Evolutionary conservation across 2,329 filamentous ascomycete genomes (phyloP).

Genomic region (Verticillium nubilum): DNA sequence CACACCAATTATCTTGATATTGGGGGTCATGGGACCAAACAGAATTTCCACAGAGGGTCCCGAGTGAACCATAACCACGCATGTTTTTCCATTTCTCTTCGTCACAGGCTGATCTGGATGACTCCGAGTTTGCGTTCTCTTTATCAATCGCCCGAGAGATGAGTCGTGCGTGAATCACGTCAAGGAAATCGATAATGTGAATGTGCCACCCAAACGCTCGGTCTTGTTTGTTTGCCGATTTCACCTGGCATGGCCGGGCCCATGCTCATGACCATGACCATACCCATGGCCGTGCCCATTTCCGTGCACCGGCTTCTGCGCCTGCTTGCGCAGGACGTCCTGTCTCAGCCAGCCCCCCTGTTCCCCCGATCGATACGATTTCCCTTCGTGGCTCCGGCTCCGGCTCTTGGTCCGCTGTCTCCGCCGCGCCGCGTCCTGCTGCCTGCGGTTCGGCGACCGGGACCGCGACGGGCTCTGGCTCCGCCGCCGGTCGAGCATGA

Average conservation of each 20-base stretch:
- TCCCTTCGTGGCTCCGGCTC: slow-evolving; percentile 20
- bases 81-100: no score
- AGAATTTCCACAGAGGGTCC: background rate
- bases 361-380: slow-evolving; percentile 2
- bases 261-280: background rate
- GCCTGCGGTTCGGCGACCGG: slow-evolving; percentile 24
- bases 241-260: background rate
- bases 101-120: background rate
- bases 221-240: background rate
- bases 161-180: no score
- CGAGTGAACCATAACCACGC: background rate
- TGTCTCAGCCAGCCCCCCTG: slow-evolving; percentile 4
- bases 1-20: background rate
- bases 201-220: background rate
- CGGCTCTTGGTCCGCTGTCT: slow-evolving; percentile 32
- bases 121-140: no score
- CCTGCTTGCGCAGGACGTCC: slow-evolving; percentile 4
- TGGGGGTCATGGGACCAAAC: background rate
- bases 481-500: slow-evolving; percentile 33
- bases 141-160: no score
- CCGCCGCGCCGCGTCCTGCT: slow-evolving; percentile 22
- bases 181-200: background rate
- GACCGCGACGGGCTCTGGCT: slow-evolving; percentile 38
- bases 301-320: slow-evolving; percentile 2
- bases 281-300: background rate